Evolutionary conservation across 2,329 filamentous ascomycete genomes (phyloP), one percentile per base, ranked within the genome.

Genomic region (Microdochium trichocladiopsis): DNA sequence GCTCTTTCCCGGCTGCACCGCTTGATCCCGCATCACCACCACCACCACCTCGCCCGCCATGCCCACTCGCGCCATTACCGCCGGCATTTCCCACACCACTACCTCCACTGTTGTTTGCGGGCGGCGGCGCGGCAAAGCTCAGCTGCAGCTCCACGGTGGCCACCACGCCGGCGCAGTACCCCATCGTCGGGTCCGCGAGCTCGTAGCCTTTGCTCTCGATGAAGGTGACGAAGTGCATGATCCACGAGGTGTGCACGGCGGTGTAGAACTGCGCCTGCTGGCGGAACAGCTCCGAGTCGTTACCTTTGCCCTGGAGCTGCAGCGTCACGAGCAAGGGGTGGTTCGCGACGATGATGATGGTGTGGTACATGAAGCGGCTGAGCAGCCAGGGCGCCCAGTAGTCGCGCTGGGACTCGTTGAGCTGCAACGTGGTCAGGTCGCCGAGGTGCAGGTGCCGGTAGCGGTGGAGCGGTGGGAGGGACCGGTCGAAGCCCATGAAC

Each of bases 331-430:
- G 60, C 4, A 77, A 63, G 0, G 74, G 74, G 55, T 77, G 74
- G 41, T 77, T 77, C 5, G 77, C 63, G 1, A 76, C 66, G 54
- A 73, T 77, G 2, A 76, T 62, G 47, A 73, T 76, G 2, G 74
- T 73, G 56, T 76, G 74, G 54, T 77, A 77, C 22, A 77, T 61
- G 51, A 76, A 73, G 53, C 77, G 74, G 33, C 72, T 70, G 47
- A 76, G 61, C 22, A 77, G 64, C 72, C 73, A 77, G 1, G 74
- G 72, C 1, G 69, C 72, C 74, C 74, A 77, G 53, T 76, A 77
- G 49, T 72, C 70, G 41, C 74, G 64, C 53, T 74, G 69, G 0
- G 61, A 57, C 51, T 73, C 63, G 3, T 77, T 59, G 22, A 74
- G 69, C 22, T 72, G 68, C 0, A 63, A 52, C 0, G 71, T 64